phyloP scores from a whole-genome alignment of 768 basidiomycete genomes.

The Boletus edulis region DNA sequence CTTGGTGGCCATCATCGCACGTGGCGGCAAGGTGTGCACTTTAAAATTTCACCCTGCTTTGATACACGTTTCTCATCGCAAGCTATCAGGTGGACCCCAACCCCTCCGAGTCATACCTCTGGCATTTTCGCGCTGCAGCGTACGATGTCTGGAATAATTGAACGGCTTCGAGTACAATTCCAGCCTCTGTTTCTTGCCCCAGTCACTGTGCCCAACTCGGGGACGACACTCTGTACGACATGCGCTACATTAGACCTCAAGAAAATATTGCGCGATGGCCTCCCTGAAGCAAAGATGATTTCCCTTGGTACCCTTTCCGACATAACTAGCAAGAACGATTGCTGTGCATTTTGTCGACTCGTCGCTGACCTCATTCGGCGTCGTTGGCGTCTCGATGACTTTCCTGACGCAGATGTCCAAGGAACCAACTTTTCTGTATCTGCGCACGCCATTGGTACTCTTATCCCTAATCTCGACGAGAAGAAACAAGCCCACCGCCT shows the following conservation, averaged over 20 bases:
- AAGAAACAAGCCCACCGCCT: conserved; percentile 12
- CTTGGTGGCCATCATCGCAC: too few species aligned
- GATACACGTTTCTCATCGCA: too few species aligned
- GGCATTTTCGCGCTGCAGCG: neutral
- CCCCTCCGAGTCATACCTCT: too few species aligned
- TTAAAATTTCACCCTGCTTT: too few species aligned
- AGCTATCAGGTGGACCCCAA: too few species aligned
- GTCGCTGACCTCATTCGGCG: conserved; percentile 4
- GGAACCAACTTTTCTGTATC: conserved; percentile 1
- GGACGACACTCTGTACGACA: conserved; percentile 5
- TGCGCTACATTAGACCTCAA: conserved; percentile 10
- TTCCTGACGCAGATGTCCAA: conserved; percentile 8
- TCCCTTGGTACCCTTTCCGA: conserved; percentile 8
- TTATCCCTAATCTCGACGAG: neutral
- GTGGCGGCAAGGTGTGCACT: too few species aligned
- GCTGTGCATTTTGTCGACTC: conserved; percentile 18
- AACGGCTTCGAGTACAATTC: conserved; percentile 4
- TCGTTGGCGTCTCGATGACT: conserved; percentile 16
- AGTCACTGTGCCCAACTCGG: neutral
- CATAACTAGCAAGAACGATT: conserved; percentile 2
- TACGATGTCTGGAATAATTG: conserved; percentile 3
- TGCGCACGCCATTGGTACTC: neutral
- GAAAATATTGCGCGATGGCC: conserved; percentile 12
- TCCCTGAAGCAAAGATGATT: neutral
- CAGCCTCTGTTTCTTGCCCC: neutral